A percentile compares a stretch with the other conserved stretches of the same genome.
Evolutionary conservation across 2,329 filamentous ascomycete species (phyloP).

Genomic region (Iodosphaeria phyllophila): DNA sequence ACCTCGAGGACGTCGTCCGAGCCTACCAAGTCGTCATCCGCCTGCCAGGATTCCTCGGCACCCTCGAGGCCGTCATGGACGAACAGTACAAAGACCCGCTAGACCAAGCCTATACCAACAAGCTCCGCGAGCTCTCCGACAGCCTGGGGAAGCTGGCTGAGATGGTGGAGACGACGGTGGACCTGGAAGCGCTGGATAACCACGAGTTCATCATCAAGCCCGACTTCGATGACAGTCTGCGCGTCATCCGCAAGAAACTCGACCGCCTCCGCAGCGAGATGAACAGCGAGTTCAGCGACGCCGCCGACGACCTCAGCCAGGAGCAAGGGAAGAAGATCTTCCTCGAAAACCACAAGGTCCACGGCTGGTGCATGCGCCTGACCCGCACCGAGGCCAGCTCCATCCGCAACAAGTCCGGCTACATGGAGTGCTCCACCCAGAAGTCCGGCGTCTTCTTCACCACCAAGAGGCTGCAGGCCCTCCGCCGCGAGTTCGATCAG

Average conservation of each 20-base stretch:
- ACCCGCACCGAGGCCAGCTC: slow-evolving; percentile 81
- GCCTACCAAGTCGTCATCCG: slow-evolving; percentile 91
- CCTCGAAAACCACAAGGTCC: slow-evolving; percentile 85
- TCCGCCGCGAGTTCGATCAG: slow-evolving; percentile 84
- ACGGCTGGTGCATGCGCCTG: slow-evolving; percentile 91
- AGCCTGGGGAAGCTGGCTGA: slow-evolving; percentile 76
- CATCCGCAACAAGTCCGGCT: slow-evolving; percentile 78
- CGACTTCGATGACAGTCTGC: slow-evolving; percentile 80
- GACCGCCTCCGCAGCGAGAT: slow-evolving; percentile 72
- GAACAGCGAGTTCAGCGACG: slow-evolving; percentile 59
- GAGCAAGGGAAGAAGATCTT: slow-evolving; percentile 98
- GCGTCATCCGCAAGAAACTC: slow-evolving; percentile 77
- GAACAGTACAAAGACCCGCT: slow-evolving; percentile 78
- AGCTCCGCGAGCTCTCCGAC: slow-evolving; percentile 58
- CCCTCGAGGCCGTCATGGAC: slow-evolving; percentile 87
- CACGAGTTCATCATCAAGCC: slow-evolving; percentile 99
- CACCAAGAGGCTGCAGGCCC: slow-evolving; percentile 58
- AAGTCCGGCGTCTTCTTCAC: slow-evolving; percentile 99
- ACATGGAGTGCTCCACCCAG: slow-evolving; percentile 91
- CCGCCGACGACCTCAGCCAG: slow-evolving; percentile 66
- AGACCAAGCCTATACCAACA: slow-evolving; percentile 71
- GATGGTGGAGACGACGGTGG: slow-evolving; percentile 97
- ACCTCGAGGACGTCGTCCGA: slow-evolving; percentile 84
- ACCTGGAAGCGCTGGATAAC: slow-evolving; percentile 84
- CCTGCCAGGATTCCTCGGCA: slow-evolving; percentile 73